A percentile compares a stretch with the other conserved stretches of the same genome.
Evolutionary conservation across 495 filamentous ascomycete genomes (phyloP).

Genomic region (Penicillium lividum): DNA sequence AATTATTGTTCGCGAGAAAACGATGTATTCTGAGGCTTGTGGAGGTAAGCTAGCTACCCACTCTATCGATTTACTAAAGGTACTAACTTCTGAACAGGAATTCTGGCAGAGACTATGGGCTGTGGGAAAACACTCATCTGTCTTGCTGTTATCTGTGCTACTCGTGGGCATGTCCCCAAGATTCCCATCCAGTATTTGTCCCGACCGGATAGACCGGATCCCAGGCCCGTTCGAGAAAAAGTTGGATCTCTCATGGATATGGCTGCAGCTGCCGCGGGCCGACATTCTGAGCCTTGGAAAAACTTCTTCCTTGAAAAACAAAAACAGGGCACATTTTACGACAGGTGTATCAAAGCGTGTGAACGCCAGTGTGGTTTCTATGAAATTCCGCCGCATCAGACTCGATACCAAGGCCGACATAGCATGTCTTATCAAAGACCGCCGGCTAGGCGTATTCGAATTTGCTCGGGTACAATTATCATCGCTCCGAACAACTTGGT

Average conservation of each 20-base stretch:
- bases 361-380: constrained; percentile 56
- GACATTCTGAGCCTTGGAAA: constrained; percentile 69
- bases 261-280: constrained; percentile 68
- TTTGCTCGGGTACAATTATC: constrained; percentile 65
- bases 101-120: constrained; percentile 63
- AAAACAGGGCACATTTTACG: constrained; percentile 37
- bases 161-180: constrained; percentile 64
- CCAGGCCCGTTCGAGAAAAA: constrained; percentile 36
- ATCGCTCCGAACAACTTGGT: constrained; percentile 55
- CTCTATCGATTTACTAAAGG: too few species aligned
- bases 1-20: constrained; percentile 59
- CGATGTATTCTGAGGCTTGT: constrained; percentile 69
- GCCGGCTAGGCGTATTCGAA: constrained; percentile 52
- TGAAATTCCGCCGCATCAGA: constrained; percentile 47
- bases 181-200: constrained; percentile 62
- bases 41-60: constrained; percentile 57
- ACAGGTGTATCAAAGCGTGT: constrained; percentile 57
- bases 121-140: constrained; percentile 90
- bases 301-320: constrained; percentile 48
- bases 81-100: constrained; percentile 25
- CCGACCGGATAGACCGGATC: constrained; percentile 31
- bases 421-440: constrained; percentile 41
- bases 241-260: constrained; percentile 64
- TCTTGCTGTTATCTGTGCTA: constrained; percentile 79
- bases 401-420: constrained; percentile 44